Conservation (phyloP, 768 basidiomycete species). For the Gloeopeniophorella convolvens region DNA sequence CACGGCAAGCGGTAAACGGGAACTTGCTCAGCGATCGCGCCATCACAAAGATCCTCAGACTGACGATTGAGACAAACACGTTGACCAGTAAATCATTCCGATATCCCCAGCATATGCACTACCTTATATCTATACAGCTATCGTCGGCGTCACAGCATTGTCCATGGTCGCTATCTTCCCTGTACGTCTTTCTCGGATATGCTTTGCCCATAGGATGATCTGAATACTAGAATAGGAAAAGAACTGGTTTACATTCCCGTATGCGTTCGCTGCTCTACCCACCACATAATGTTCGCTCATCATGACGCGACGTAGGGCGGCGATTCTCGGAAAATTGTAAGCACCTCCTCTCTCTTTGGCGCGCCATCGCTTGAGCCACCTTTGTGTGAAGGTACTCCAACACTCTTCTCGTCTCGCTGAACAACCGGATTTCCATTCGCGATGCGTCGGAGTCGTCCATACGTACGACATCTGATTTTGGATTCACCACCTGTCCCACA, state of each 20-base stretch:
- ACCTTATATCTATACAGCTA: neutral
- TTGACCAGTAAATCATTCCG: conserved; percentile 13
- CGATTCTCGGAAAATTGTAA: too few species aligned
- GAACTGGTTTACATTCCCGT: neutral
- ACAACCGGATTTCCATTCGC: too few species aligned
- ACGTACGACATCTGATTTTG: too few species aligned
- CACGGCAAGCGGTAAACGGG: neutral
- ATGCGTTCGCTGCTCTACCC: too few species aligned
- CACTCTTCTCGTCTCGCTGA: too few species aligned
- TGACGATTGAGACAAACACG: conserved; percentile 25
- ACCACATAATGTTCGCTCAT: too few species aligned
- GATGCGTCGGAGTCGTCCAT: too few species aligned
- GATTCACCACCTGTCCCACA: too few species aligned
- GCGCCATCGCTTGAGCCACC: too few species aligned
- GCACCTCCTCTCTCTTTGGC: too few species aligned
- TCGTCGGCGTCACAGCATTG: neutral
- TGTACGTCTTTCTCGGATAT: neutral
- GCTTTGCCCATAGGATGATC: neutral
- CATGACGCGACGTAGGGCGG: too few species aligned
- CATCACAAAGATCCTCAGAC: conserved; percentile 19
- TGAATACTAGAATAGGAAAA: neutral
- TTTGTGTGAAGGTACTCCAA: too few species aligned
- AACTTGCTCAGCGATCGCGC: neutral
- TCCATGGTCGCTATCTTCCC: neutral
- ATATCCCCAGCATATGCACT: neutral